phyloP scores from a whole-genome alignment of 2,329 filamentous ascomycete species.

The Botrytis elliptica region DNA sequence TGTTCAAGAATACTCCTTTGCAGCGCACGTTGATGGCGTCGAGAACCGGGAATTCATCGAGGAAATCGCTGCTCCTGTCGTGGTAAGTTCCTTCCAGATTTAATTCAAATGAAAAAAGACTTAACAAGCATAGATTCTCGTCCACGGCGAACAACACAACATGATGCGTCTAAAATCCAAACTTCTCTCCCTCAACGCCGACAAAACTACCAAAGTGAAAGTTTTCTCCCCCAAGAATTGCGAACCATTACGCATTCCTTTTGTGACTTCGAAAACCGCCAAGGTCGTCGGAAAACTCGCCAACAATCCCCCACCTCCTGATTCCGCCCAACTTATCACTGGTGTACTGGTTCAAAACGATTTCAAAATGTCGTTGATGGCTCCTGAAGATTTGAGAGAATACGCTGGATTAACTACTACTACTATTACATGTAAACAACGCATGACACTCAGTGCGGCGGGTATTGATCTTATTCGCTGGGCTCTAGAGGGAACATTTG shows the following conservation, averaged over 20 bases:
- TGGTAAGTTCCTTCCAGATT: conserved; percentile 59
- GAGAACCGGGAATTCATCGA: conserved; percentile 98
- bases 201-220: conserved; percentile 76
- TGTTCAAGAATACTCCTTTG: conserved; percentile 92
- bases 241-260: conserved; percentile 91
- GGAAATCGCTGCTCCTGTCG: conserved; percentile 85
- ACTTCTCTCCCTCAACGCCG: conserved; percentile 84
- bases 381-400: conserved; percentile 90
- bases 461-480: conserved; percentile 89
- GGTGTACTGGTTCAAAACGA: conserved; percentile 96
- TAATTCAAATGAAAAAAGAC: not conserved
- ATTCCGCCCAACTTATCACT: conserved; percentile 65
- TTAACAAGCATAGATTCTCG: conserved; percentile 67
- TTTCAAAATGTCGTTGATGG: conserved; percentile 96
- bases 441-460: conserved; percentile 81
- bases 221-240: conserved; percentile 94
- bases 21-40: conserved; percentile 91
- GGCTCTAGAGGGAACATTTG: conserved; percentile 93
- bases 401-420: conserved; percentile 97
- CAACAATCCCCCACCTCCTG: conserved; percentile 61
- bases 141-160: conserved; percentile 95
- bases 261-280: conserved; percentile 90
- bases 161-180: conserved; percentile 98
- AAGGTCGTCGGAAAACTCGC: conserved; percentile 96
- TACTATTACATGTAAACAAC: conserved; percentile 88